Conservation (phyloP, 805 yeast genomes). For the Zygotorulaspora danielsina region DNA sequence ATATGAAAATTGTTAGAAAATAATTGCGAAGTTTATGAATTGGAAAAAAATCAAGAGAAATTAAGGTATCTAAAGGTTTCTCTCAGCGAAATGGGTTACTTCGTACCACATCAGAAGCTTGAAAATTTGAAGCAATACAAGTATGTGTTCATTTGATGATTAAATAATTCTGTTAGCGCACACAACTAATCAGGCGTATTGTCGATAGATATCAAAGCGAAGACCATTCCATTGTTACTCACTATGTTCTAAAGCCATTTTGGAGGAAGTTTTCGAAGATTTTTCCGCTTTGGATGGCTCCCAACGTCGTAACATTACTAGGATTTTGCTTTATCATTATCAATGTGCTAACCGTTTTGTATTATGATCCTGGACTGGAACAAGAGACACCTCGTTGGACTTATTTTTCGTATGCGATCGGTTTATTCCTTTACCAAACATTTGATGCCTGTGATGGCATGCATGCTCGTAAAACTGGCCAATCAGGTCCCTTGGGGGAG, state of each 20-base stretch:
- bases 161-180: no score
- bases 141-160: conserved; percentile 28
- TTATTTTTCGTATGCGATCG: conserved; percentile 70
- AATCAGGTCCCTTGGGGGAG: conserved; percentile 91
- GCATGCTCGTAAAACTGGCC: conserved; percentile 94
- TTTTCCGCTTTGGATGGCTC: conserved; percentile 88
- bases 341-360: conserved; percentile 61
- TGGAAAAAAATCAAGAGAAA: no score
- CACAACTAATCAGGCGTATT: no score
- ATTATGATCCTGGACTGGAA: conserved; percentile 65
- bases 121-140: conserved; percentile 52
- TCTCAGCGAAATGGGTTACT: conserved; percentile 60
- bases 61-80: no score
- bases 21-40: no score
- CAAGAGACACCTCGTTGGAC: conserved; percentile 68
- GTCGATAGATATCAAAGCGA: conserved; percentile 58
- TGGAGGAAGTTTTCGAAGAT: conserved; percentile 69
- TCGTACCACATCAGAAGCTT: conserved; percentile 51
- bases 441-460: conserved; percentile 95
- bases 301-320: conserved; percentile 78
- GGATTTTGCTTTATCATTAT: conserved; percentile 70
- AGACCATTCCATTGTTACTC: conserved; percentile 75
- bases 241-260: conserved; percentile 72
- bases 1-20: no score
- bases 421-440: conserved; percentile 86